Conservation (phyloP, 2,329 filamentous ascomycete species). For the Plectosphaerella plurivora region DNA sequence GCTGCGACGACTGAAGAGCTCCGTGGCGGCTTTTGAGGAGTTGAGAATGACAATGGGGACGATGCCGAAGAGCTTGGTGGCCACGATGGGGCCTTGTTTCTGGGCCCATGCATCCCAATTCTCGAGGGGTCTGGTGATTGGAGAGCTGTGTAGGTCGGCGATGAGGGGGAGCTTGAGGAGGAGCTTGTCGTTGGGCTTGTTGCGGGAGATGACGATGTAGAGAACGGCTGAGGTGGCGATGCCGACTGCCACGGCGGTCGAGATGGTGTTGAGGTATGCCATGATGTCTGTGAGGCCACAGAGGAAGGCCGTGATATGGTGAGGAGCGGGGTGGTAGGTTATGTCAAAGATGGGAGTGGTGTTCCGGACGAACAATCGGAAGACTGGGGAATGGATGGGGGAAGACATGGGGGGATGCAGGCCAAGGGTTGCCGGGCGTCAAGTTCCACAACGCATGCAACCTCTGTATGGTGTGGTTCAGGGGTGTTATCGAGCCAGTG, state of each 20-base stretch:
- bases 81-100: constrained; percentile 10
- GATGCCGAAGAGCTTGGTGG: constrained; percentile 15
- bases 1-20: constrained; percentile 15
- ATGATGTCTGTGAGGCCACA: too few species aligned
- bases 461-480: too few species aligned
- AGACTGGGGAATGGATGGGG: too few species aligned
- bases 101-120: constrained; percentile 15
- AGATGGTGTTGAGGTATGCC: background rate
- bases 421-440: too few species aligned
- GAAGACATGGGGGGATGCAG: too few species aligned
- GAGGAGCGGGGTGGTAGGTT: too few species aligned
- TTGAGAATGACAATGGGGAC: constrained; percentile 14
- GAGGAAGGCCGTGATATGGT: too few species aligned
- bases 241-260: background rate
- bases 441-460: too few species aligned
- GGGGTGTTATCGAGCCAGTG: too few species aligned
- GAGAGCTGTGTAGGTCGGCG: constrained; percentile 15
- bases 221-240: background rate
- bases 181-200: background rate
- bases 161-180: constrained; percentile 13
- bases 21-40: constrained; percentile 11
- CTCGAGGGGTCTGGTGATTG: constrained; percentile 11
- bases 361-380: too few species aligned
- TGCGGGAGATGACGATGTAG: background rate
- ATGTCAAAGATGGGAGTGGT: too few species aligned